A percentile compares a stretch with the other conserved stretches of the same genome.
Evolutionary conservation across 2,329 filamentous ascomycete genomes (phyloP).

Genomic region (Nemania sp.): DNA sequence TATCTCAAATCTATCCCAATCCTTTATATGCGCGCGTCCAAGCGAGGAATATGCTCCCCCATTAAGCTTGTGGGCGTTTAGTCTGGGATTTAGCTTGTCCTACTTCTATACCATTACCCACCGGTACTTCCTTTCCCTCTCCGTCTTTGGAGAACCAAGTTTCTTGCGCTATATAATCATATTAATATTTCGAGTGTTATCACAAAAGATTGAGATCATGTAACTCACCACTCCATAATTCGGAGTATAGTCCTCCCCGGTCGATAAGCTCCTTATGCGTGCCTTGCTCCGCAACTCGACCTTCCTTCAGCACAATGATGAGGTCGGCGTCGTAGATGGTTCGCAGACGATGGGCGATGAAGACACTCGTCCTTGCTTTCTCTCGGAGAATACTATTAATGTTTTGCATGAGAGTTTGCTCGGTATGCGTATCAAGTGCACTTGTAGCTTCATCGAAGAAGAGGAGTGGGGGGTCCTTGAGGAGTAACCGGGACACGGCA

Average conservation of each 20-base stretch:
- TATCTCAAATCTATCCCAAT: slow-evolving; percentile 20
- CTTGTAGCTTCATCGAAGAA: slow-evolving; percentile 98
- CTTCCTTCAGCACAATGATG: slow-evolving; percentile 90
- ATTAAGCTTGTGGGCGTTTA: slow-evolving; percentile 6
- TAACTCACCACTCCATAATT: slow-evolving; percentile 86
- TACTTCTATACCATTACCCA: not conserved
- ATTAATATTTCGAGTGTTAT: slow-evolving; percentile 6
- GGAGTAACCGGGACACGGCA: slow-evolving; percentile 82
- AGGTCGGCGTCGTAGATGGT: slow-evolving; percentile 95
- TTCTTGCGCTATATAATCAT: slow-evolving; percentile 33
- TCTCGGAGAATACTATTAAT: slow-evolving; percentile 94
- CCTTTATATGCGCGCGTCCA: slow-evolving; percentile 3
- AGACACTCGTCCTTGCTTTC: slow-evolving; percentile 90
- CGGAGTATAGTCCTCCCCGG: slow-evolving; percentile 81
- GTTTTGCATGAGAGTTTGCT: slow-evolving; percentile 88
- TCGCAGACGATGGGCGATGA: slow-evolving; percentile 90
- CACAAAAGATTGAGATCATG: not conserved
- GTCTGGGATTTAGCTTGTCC: not conserved
- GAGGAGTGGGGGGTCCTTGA: slow-evolving; percentile 89
- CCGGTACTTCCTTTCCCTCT: slow-evolving; percentile 23
- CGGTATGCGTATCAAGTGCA: slow-evolving; percentile 91
- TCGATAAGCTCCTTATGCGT: slow-evolving; percentile 89
- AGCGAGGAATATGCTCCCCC: not conserved
- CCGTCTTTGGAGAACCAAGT: slow-evolving; percentile 35
- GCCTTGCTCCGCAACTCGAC: slow-evolving; percentile 87